Evolutionary conservation across 352 stramenopile species (phyloP), one percentile per base, ranked within the genome.

Genomic region (Globisporangium iwayamae): DNA sequence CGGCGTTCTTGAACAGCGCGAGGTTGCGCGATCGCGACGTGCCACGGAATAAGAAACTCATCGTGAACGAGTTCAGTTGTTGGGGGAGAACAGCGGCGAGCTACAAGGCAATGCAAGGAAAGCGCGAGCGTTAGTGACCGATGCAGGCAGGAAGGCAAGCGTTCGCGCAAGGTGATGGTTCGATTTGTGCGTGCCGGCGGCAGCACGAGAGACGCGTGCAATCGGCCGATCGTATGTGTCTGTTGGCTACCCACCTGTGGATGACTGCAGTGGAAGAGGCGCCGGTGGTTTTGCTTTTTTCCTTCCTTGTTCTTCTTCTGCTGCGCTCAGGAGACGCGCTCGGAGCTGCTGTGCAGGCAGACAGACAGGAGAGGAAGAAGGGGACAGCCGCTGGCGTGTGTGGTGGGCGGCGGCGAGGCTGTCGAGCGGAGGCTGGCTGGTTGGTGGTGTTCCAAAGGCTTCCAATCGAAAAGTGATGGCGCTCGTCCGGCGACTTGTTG

Each of bases 31-130:
- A 43, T 30, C 51, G 65, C 62, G 65, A 67, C 18, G 65, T 64
- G 62, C 69, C 62, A 28, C 74, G 71, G 56, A 79, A 75, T 64
- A 81, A 66, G 63, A 81, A 68, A 62, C 71, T 79, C 74, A 81
- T 81, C 54, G 58, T 53, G 53, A 30, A 32, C 47, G 53, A 60
- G 50, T 61, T 66, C 53, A 60, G 48, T 68, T 58, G 55, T 8
- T 36, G 57, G 25, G 25, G 25, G 25, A 28, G 34, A 32, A 59
- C 22, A n/a, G 14, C 45, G 43, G 47, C 48, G 46, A 48, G 10
- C 8, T 6, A 47, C 16, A 36, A 41, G 10, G 38, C 28, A 22
- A 41, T 28, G 34, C 14, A 30, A 20, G 20, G 32, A 32, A 5
- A n/a, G 10, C 32, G 34, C 11, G 34, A 54, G 30, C 14, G 38